These are phyloP conservation scores for Neofusicoccum laricinum DNA, from an alignment of 2,329 filamentous ascomycete genomes.

Conservation along the genomic window DNA sequence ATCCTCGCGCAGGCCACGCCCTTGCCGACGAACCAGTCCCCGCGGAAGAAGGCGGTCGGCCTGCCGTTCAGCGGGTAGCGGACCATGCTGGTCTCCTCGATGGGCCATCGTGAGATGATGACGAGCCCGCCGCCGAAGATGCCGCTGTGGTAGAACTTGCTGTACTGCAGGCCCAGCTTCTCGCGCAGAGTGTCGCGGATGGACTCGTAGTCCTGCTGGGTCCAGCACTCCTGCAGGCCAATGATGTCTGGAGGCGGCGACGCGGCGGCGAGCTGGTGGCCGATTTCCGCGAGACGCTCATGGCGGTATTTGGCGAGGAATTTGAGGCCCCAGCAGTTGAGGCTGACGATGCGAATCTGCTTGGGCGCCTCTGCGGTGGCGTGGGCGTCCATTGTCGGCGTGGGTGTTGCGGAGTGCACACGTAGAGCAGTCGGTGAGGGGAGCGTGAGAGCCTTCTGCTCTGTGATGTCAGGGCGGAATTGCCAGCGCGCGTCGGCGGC, in stretches of 20 bases:
- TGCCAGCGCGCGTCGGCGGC: background rate
- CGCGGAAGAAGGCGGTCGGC: conserved; percentile 88
- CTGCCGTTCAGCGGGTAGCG: conserved; percentile 88
- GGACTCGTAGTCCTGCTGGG: conserved; percentile 74
- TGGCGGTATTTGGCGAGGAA: conserved; percentile 75
- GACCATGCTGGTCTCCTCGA: conserved; percentile 83
- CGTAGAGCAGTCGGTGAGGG: background rate
- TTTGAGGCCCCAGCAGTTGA: conserved; percentile 97
- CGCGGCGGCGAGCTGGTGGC: conserved; percentile 68
- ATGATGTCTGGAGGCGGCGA: conserved; percentile 76
- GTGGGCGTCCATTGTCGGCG: background rate
- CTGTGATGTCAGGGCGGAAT: conserved; percentile 14
- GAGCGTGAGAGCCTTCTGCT: background rate
- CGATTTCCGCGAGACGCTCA: conserved; percentile 80
- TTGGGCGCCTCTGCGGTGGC: conserved; percentile 29
- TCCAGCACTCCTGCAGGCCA: conserved; percentile 94
- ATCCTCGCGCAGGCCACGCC: conserved; percentile 83
- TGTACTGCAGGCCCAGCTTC: conserved; percentile 75
- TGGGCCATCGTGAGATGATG: conserved; percentile 88
- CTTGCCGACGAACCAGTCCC: conserved; percentile 96
- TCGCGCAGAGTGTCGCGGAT: conserved; percentile 75
- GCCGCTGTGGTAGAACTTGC: conserved; percentile 89
- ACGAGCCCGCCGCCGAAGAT: conserved; percentile 86
- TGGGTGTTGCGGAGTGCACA: background rate
- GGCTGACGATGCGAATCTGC: conserved; percentile 73